These are phyloP conservation scores for Mycena citricolor DNA, from an alignment of 1,284 basidiomycete species.

Conservation along the genomic window DNA sequence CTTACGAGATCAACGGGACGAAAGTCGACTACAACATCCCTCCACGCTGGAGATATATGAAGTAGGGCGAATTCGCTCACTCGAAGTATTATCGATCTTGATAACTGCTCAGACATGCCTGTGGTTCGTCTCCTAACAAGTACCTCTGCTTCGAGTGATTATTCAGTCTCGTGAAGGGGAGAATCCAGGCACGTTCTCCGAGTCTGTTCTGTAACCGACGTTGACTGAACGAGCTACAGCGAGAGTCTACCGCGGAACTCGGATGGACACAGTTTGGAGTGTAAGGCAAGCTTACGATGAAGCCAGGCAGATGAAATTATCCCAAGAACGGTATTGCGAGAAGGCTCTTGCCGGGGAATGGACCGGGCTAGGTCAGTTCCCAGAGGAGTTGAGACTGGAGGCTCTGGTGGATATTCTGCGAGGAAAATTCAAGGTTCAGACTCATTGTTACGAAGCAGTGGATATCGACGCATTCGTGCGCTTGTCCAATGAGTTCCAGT, in stretches of 20 bases:
- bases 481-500: slow-evolving; percentile 77
- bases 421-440: slow-evolving; percentile 67
- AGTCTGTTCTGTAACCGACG: no score
- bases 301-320: slow-evolving; percentile 65
- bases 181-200: slow-evolving; percentile 38
- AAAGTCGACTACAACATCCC: slow-evolving; percentile 39
- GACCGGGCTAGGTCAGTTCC: slow-evolving; percentile 62
- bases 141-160: slow-evolving; percentile 19
- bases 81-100: slow-evolving; percentile 7
- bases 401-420: slow-evolving; percentile 80
- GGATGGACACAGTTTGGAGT: slow-evolving; percentile 64
- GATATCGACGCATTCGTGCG: slow-evolving; percentile 74
- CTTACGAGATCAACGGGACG: slow-evolving; percentile 42
- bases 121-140: slow-evolving; percentile 43
- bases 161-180: slow-evolving; percentile 35
- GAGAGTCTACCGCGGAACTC: slow-evolving; percentile 39
- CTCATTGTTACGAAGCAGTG: slow-evolving; percentile 78
- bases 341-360: slow-evolving; percentile 55
- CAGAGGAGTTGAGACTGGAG: slow-evolving; percentile 79
- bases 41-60: slow-evolving; percentile 57
- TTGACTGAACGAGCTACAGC: slow-evolving; percentile 24
- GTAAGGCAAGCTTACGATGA: slow-evolving; percentile 65
- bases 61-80: slow-evolving; percentile 36
- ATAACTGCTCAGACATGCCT: slow-evolving; percentile 48
- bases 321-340: slow-evolving; percentile 72